Percentiles rank a stretch among this genome's conserved stretches.
These are phyloP conservation scores for Solanum rostratum DNA, from an alignment of 257 asterid genomes.

Conservation along the genomic window DNA sequence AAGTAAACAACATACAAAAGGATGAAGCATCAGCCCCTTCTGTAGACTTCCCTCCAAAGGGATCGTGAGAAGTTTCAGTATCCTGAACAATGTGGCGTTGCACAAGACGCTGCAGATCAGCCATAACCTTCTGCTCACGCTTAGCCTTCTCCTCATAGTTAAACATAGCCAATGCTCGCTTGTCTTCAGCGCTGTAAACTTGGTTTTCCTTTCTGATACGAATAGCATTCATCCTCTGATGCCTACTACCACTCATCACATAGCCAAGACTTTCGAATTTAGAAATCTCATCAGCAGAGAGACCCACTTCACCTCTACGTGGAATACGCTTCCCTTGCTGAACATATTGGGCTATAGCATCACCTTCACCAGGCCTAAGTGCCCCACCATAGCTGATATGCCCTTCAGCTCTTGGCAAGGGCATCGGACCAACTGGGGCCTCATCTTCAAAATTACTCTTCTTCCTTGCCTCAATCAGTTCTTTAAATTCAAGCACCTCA, in stretches of 20 bases:
- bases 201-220: constrained; percentile 99
- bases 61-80: constrained; percentile 78
- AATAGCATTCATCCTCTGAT: constrained; percentile 98
- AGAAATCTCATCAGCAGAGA: constrained; percentile 88
- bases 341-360: constrained; percentile 97
- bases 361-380: constrained; percentile 99
- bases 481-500: constrained; percentile 54
- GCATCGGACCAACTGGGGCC: constrained; percentile 81
- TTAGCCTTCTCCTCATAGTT: constrained; percentile 97
- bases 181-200: constrained; percentile 97
- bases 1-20: constrained; percentile 1
- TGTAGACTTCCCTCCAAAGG: constrained; percentile 53
- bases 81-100: constrained; percentile 90
- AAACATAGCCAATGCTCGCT: constrained; percentile 93
- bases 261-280: constrained; percentile 88
- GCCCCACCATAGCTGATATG: constrained; percentile 99
- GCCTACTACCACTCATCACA: constrained; percentile 99
- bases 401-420: constrained; percentile 87
- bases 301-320: constrained; percentile 99
- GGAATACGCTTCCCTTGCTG: constrained; percentile 99
- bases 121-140: constrained; percentile 97
- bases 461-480: constrained; percentile 55
- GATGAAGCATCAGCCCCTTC: constrained; percentile 56
- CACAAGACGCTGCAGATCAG: constrained; percentile 91
- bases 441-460: constrained; percentile 47